Evolutionary conservation across 495 filamentous ascomycete species (phyloP).

Genomic region (Immersiella caudata): DNA sequence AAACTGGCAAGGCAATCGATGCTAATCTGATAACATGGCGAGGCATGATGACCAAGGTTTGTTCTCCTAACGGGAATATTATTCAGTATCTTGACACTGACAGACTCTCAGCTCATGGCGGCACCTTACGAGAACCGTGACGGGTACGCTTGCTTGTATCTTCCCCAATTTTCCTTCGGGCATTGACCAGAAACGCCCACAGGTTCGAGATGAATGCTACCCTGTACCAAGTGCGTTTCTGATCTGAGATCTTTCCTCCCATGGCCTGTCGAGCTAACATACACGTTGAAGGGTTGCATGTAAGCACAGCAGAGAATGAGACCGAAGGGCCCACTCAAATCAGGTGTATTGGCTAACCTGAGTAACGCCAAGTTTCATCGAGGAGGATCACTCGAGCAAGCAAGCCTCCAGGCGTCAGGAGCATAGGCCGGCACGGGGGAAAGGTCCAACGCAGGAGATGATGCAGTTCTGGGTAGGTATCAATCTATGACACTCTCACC

Average conservation of each 20-base stretch:
- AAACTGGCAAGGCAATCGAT: slow-evolving; percentile 64
- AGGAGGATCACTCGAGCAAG: slow-evolving; percentile 80
- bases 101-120: slow-evolving; percentile 71
- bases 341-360: slow-evolving; percentile 18
- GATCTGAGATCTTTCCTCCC: neutral
- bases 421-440: slow-evolving; percentile 64
- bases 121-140: slow-evolving; percentile 79
- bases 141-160: slow-evolving; percentile 57
- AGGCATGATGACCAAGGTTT: slow-evolving; percentile 97
- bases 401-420: slow-evolving; percentile 57
- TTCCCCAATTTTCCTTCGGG: slow-evolving; percentile 17
- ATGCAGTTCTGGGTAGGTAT: slow-evolving; percentile 59
- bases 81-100: neutral
- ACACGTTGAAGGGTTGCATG: slow-evolving; percentile 71
- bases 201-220: slow-evolving; percentile 98
- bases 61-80: neutral
- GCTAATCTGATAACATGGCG: slow-evolving; percentile 90
- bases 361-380: slow-evolving; percentile 72
- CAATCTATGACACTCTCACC: neutral
- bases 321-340: neutral
- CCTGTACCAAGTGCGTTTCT: slow-evolving; percentile 72
- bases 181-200: slow-evolving; percentile 8
- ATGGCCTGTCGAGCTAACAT: slow-evolving; percentile 21
- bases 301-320: slow-evolving; percentile 45
- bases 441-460: slow-evolving; percentile 37